Conservation (phyloP, 2,329 filamentous ascomycete species). For the Colletotrichum horii region DNA sequence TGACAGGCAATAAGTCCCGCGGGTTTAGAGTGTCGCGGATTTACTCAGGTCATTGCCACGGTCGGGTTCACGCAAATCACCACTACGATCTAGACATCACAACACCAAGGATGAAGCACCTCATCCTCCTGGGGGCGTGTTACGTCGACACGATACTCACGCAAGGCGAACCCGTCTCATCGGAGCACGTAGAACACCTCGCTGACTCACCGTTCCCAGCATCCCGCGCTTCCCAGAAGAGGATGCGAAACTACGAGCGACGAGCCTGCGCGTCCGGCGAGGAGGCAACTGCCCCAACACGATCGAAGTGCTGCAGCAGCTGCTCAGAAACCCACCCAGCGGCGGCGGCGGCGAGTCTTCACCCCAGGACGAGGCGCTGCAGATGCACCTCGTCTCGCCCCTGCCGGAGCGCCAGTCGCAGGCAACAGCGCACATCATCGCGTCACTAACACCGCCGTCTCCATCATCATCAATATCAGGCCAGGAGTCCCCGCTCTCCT, state of each 20-base stretch:
- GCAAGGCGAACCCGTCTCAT: conserved; percentile 47
- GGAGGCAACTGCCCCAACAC: conserved; percentile 78
- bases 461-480: conserved; percentile 36
- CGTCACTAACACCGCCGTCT: conserved; percentile 50
- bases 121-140: conserved; percentile 70
- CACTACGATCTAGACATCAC: not conserved
- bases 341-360: not conserved
- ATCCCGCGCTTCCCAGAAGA: conserved; percentile 71
- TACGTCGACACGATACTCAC: conserved; percentile 73
- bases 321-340: conserved; percentile 39
- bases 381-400: conserved; percentile 51
- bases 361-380: conserved; percentile 22
- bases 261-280: conserved; percentile 60
- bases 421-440: conserved; percentile 55
- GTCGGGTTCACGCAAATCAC: not conserved
- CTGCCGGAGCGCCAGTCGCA: conserved; percentile 60
- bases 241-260: conserved; percentile 75
- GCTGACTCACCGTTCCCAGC: conserved; percentile 40
- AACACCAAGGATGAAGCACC: conserved; percentile 50
- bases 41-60: not conserved
- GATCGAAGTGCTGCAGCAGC: conserved; percentile 72
- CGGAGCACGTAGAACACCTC: conserved; percentile 4
- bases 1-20: not conserved
- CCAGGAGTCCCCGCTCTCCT: not conserved
- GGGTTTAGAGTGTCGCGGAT: not conserved